Evolutionary conservation across 2,329 filamentous ascomycete genomes (phyloP).

Genomic region (Ophiognomonia clavigignenti-juglandacearum): DNA sequence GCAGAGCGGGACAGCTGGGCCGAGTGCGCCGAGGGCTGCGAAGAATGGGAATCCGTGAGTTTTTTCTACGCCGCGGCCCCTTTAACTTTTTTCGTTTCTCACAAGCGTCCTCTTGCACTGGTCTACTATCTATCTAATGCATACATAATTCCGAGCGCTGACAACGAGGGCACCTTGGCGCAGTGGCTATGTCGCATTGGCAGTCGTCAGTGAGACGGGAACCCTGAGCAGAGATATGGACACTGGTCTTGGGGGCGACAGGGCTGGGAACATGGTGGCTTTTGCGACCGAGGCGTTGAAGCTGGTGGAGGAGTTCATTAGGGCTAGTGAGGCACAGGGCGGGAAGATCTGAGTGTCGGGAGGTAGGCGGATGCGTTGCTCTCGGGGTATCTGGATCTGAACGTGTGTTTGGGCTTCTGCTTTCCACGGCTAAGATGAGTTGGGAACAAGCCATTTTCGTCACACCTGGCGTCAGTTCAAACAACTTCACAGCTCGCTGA

Average conservation of each 20-base stretch:
- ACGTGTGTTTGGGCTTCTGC: too few relatives aligned
- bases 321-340: not conserved
- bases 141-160: too few relatives aligned
- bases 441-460: too few relatives aligned
- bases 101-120: not conserved
- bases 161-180: too few relatives aligned
- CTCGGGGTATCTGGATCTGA: too few relatives aligned
- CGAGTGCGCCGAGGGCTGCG: constrained; percentile 47
- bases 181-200: constrained; percentile 58
- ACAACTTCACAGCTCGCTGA: too few relatives aligned
- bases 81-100: not conserved
- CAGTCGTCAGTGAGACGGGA: constrained; percentile 49
- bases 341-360: constrained; percentile 6
- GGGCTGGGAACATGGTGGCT: constrained; percentile 57
- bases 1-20: constrained; percentile 57
- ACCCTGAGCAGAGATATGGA: constrained; percentile 49
- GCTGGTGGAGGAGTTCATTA: constrained; percentile 52
- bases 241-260: constrained; percentile 47
- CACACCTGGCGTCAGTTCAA: too few relatives aligned
- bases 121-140: too few relatives aligned
- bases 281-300: constrained; percentile 55
- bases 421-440: too few relatives aligned
- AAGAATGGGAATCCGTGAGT: constrained; percentile 49
- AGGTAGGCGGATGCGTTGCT: not conserved
- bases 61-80: not conserved